A percentile compares a stretch with the other conserved stretches of the same genome.
phyloP scores from a whole-genome alignment of 1,139 yeast genomes.

The Pichia sp. region DNA sequence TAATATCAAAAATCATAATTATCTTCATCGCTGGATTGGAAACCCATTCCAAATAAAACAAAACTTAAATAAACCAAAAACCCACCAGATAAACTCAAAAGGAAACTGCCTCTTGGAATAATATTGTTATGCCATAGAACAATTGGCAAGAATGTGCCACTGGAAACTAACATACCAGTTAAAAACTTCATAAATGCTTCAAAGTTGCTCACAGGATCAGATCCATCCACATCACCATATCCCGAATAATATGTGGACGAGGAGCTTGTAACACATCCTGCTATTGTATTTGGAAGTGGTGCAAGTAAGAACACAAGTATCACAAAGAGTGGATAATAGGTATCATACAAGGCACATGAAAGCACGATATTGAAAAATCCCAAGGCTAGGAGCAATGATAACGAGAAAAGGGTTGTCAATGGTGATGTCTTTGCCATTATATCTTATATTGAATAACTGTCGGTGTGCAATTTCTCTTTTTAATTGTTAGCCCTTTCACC shows the following conservation, averaged over 20 bases:
- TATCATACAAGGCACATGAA: constrained; percentile 70
- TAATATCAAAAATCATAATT: constrained; percentile 32
- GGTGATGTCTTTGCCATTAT: constrained; percentile 31
- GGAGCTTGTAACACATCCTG: constrained; percentile 39
- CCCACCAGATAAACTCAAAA: constrained; percentile 72
- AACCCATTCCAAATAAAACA: constrained; percentile 67
- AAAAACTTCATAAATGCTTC: constrained; percentile 47
- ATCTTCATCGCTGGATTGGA: constrained; percentile 54
- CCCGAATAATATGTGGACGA: constrained; percentile 42
- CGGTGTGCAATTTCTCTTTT: no score
- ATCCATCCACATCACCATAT: constrained; percentile 47
- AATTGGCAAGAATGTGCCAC: constrained; percentile 67
- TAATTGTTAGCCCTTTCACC: no score
- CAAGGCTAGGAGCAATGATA: constrained; percentile 67
- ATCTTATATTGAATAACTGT: neutral
- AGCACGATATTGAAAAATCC: constrained; percentile 72
- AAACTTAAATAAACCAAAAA: constrained; percentile 69
- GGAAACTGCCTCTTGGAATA: constrained; percentile 55
- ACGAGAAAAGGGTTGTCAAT: constrained; percentile 65
- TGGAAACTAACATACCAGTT: constrained; percentile 65
- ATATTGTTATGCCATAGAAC: constrained; percentile 60
- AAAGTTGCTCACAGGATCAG: constrained; percentile 12
- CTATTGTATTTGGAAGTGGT: constrained; percentile 63
- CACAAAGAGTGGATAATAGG: constrained; percentile 71
- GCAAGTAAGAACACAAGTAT: constrained; percentile 63